These are phyloP conservation scores for Urochloa ruziziensis DNA, from an alignment of 176 grass and related monocot species.

Conservation along the genomic window DNA sequence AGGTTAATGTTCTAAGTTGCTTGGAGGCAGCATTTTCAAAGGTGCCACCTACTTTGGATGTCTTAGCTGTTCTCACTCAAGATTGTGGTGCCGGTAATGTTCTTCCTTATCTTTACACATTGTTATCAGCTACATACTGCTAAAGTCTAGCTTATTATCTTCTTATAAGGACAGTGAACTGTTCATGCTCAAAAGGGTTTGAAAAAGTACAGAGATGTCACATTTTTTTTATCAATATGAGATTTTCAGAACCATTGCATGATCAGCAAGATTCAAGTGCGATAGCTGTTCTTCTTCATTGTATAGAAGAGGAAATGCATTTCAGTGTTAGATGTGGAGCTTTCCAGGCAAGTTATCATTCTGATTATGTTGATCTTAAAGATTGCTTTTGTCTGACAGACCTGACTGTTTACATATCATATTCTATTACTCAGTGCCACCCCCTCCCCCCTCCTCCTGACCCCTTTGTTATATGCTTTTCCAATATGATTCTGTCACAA, in stretches of 20 bases:
- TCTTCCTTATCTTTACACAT: conserved; percentile 15
- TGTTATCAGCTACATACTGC: conserved; percentile 6
- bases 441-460: neutral
- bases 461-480: neutral
- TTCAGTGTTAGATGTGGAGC: conserved; percentile 67
- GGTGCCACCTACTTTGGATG: conserved; percentile 67
- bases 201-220: conserved; percentile 19
- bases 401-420: neutral
- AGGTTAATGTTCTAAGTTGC: conserved; percentile 91
- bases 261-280: conserved; percentile 51
- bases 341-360: conserved; percentile 63
- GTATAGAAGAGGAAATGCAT: conserved; percentile 56
- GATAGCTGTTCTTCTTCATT: conserved; percentile 62
- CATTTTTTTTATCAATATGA: conserved; percentile 33
- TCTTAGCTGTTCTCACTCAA: conserved; percentile 64
- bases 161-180: neutral
- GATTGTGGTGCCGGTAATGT: conserved; percentile 41
- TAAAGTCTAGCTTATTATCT: conserved; percentile 2
- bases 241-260: conserved; percentile 42
- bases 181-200: conserved; percentile 26
- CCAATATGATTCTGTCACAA: neutral
- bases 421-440: neutral
- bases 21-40: conserved; percentile 81
- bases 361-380: conserved; percentile 19
- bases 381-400: conserved; percentile 9